Base-by-base conservation (phyloP, 768 basidiomycete genomes). In the Mycena capillaripes region DNA sequence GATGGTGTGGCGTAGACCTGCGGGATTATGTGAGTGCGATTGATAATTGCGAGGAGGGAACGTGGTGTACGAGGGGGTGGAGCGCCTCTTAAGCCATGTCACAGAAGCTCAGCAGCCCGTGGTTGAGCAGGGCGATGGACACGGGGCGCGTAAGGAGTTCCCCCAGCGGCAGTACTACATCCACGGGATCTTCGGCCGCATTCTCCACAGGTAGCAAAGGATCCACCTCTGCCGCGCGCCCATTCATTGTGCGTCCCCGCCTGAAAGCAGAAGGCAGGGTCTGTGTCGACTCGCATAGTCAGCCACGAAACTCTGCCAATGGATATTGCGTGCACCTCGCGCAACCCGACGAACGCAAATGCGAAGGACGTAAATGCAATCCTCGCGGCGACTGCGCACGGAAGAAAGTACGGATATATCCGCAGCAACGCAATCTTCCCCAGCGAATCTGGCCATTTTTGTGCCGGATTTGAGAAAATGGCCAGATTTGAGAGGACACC, bases 1-100 rank as follows among this genome's bases (percentile, higher is more conserved):
- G 34, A 71, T 71, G 27, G 70, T 10, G 70, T 71, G 4, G 70
- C 56, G 40, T 66, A 71, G 2, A 70, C 53, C 64, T 64, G n/a
- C n/a, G 10, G 61, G 38, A n/a, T n/a, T 10, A 29, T 30, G 5
- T 52, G 10, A 65, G 36, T 3, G 44, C 14, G 38, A 16, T 3
- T 3, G 19, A 46, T 46, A 21, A 19, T 21, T 16, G 5, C 1
- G 44, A 46, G 21, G 21, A 4, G 44, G 21, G 21, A 4, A 19
- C 42, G 21, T 3, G 19, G 44, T 19, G 27, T 34, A 66, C 55
- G 1, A 70, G 61, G 2, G 69, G 62, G 2, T 58, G 30, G 53
- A 70, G 29, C 1, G 56, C 40, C 0, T n/a, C 23, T 46, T 60
- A 53, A 12, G 27, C 4, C 64, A 71, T 66, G 19, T 66, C 44